Evolutionary conservation across 2,329 filamentous ascomycete genomes (phyloP).

Genomic region (Ploettnerulaceae sp.): DNA sequence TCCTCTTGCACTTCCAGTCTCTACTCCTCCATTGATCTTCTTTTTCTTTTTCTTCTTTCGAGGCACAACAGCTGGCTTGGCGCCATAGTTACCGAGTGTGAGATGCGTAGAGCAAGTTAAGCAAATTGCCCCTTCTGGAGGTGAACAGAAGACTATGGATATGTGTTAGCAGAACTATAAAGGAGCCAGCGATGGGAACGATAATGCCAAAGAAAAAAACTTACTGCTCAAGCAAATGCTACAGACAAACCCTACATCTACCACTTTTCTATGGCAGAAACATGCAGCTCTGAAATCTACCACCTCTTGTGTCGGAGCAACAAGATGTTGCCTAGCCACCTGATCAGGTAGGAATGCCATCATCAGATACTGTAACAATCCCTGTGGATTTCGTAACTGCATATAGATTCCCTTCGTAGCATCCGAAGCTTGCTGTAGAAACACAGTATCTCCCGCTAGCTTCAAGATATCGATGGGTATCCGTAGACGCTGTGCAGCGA

Average conservation of each 20-base stretch:
- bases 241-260: constrained; percentile 92
- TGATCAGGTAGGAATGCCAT: constrained; percentile 82
- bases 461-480: constrained; percentile 92
- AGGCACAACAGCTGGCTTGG: constrained; percentile 70
- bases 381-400: constrained; percentile 56
- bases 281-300: constrained; percentile 98
- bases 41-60: constrained; percentile 74
- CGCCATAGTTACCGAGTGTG: constrained; percentile 69
- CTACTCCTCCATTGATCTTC: constrained; percentile 50
- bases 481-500: constrained; percentile 81
- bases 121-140: constrained; percentile 61
- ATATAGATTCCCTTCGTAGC: constrained; percentile 68
- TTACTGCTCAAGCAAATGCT: constrained; percentile 86
- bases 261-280: constrained; percentile 88
- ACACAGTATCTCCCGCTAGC: constrained; percentile 78
- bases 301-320: constrained; percentile 74
- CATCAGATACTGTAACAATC: constrained; percentile 89
- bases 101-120: constrained; percentile 79
- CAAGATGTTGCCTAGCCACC: constrained; percentile 57
- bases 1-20: constrained; percentile 54
- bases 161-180: constrained; percentile 19
- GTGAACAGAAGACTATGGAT: constrained; percentile 63
- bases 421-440: constrained; percentile 86
- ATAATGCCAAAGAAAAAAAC: too few relatives aligned
- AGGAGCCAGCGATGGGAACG: too few relatives aligned